Evolutionary conservation across 2,329 filamentous ascomycete genomes (phyloP), one percentile per base, ranked within the genome.

Genomic region (Stachybotrys echinatus): DNA sequence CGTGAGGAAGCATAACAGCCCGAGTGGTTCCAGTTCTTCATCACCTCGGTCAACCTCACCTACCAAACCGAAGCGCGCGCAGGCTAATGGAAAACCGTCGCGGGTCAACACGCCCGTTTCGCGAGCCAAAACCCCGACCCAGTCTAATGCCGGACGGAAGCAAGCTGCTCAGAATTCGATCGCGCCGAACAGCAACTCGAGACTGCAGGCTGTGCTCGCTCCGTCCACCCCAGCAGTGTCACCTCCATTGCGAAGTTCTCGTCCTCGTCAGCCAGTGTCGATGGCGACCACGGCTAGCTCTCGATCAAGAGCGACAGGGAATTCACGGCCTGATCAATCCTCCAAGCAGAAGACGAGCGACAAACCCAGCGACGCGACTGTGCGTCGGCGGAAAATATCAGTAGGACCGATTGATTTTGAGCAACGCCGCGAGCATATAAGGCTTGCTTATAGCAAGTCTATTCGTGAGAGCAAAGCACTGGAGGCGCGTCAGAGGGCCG

Each of bases 361-460:
- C 62, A 58, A 58, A 40, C 52, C 68, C 14, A 67, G 67, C 37
- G 75, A 76, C 48, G 59, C 63, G 23, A 57, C 68, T 5, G 53
- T 65, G 6, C 65, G 72, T 27, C 72, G 77, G 51, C 74, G 76
- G 42, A 83, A 82, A 60, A 73, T 82, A 47, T 79, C 80, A 2
- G 72, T 92, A 51, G 86, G 86, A 1, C 86, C 87, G 52, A 88
- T 95, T 48, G 89, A 96, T 67, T 94, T 95, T 64, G 89, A 87
- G 52, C 88, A 89, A 57, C 81, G 89, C 47, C 80, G 91, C 58
- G 86, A 90, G 62, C 84, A 85, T 53, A 95, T 95, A 59, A 87
- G 92, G 58, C 82, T 90, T 50, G 90, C 89, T 14, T 92, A 95
- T 66, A 92, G 84, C 58, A 89, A 88, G 63, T 89, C 87, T n/a